These are phyloP conservation scores for Jatropha podagrica DNA, from an alignment of 441 rosid species.

Conservation along the genomic window DNA sequence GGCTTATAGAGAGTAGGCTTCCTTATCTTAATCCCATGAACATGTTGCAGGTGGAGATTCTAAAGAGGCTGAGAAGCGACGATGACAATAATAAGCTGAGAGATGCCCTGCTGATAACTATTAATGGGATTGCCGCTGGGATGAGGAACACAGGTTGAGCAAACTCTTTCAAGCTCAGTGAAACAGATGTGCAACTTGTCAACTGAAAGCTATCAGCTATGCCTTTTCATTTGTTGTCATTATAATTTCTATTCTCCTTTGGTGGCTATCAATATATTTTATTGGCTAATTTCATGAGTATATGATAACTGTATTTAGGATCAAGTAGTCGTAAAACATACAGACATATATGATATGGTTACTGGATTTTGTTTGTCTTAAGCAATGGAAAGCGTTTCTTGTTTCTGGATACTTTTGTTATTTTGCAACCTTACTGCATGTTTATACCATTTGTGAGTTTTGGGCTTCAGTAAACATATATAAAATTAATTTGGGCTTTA, in stretches of 20 bases:
- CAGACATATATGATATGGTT: not conserved
- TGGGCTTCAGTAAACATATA: no score
- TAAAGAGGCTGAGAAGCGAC: constrained; percentile 79
- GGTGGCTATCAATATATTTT: not conserved
- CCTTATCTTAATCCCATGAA: constrained; percentile 89
- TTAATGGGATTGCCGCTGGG: constrained; percentile 96
- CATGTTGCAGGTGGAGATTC: constrained; percentile 80
- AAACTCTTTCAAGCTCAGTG: not conserved
- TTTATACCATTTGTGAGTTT: no score
- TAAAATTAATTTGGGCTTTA: no score
- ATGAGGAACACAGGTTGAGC: constrained; percentile 85
- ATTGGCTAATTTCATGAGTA: not conserved
- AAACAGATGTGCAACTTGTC: not conserved
- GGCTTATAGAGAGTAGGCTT: constrained; percentile 85
- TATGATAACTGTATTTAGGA: constrained; percentile 1
- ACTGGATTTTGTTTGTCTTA: no score
- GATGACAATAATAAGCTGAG: constrained; percentile 76
- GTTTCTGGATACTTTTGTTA: no score
- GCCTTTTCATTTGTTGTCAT: not conserved
- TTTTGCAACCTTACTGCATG: no score
- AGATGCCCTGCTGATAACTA: constrained; percentile 86
- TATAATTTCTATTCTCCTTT: not conserved
- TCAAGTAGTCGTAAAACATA: constrained; percentile 14
- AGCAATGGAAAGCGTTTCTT: no score
- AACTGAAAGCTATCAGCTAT: not conserved